Base-by-base conservation (phyloP, 139 green algal genomes). In the Microglena sp. region DNA sequence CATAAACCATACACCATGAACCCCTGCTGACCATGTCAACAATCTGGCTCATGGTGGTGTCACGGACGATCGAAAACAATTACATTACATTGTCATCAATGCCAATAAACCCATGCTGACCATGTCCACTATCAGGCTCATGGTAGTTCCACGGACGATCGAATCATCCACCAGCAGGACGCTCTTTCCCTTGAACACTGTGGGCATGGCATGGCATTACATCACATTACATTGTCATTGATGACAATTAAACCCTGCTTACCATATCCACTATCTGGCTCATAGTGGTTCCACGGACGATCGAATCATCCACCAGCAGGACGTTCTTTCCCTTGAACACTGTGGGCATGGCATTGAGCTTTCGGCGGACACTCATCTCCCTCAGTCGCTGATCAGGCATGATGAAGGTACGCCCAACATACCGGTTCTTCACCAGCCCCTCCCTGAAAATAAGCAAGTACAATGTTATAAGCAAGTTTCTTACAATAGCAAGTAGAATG, bases 391-490 rank as follows among this genome's bases (percentile, higher is more conserved):
- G 87, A 77, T 96, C 86, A 5, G 94, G 94, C 92, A 99, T 97
- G 85, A 99, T 99, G 86, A 99, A 99, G 57, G 94, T 99, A 67
- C 94, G 87, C 5, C 94, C 94, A 15, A 99, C 94, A 76, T 99
- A 99, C 29, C 79, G 55, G 76, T 96, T 96, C 74, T 96, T 97
- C 5, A 98, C 93, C 54, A 98, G 84, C 30, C 93, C 93, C 77
- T 98, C 91, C 18, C 74, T 66, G n/a, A n/a, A n/a, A n/a, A n/a
- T n/a, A n/a, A n/a, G n/a, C 35, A n/a, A 28, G 56, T 5, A 11
- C 46, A 15, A n/a, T 58, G 46, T 24, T 15, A n/a, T n/a, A n/a
- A n/a, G n/a, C n/a, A n/a, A n/a, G n/a, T n/a, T n/a, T n/a, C n/a
- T n/a, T n/a, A n/a, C n/a, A n/a, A n/a, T n/a, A n/a, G n/a, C n/a